Base-by-base conservation (phyloP, 1,139 yeast species). In the Wickerhamomyces sp. region DNA sequence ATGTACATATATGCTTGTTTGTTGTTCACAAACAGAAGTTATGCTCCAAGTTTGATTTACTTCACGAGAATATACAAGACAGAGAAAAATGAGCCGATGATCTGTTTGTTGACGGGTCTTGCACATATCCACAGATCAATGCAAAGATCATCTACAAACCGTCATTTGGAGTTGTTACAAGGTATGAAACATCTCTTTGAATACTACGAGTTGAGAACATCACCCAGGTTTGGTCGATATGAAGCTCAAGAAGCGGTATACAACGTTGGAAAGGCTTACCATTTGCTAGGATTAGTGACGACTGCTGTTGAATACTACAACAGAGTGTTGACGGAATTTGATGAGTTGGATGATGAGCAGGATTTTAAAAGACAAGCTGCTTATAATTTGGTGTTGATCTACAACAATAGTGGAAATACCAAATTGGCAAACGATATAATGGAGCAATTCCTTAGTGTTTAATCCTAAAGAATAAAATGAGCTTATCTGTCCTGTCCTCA, bases 81-180 rank as follows among this genome's bases (percentile, higher is more conserved):
- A 18, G 74, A 71, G 39, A 79, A 81, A 30, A 64, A 74, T 31
- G 96, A 91, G 45, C 95, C 96, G 1, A 75, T 86, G 66, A 64
- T 91, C 2, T 71, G 88, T 44, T 65, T 91, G 24, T 60, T 84
- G 18, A 64, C 86, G 35, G 96, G 93, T 0, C 60, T 91, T 27
- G 78, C 89, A 0, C 91, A 89, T 58, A 65, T 88, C n/a, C 96
- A 89, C 50, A 70, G 98, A 26, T 83, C 97, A 0, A 80, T 89
- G 79, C 97, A 91, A 58, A 68, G 99, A 45, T 76, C 86, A 38
- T 80, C 95, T 12, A 69, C 80, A 10, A 87, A 87, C 56, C 72
- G 97, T 40, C 96, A 89, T 52, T 68, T 83, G 38, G 96, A 89
- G 53, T 67, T 91, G 21, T 64, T 91, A 3, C 96, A 91, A 55